Conservation (phyloP, 805 yeast species). For the Candida michaelii region DNA sequence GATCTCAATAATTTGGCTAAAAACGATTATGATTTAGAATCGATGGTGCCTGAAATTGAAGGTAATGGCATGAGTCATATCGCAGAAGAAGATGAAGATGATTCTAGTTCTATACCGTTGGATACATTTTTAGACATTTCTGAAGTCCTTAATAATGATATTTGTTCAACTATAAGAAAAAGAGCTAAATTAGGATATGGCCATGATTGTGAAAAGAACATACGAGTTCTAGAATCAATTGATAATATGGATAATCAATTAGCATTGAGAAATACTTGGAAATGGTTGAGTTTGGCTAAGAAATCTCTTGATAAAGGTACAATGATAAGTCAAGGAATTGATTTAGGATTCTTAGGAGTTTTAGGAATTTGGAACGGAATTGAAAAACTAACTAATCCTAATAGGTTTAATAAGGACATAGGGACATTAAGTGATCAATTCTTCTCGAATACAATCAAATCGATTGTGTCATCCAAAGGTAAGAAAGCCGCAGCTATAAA, state of each 20-base stretch:
- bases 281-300: constrained; percentile 79
- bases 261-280: constrained; percentile 75
- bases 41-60: constrained; percentile 7
- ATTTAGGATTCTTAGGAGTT: constrained; percentile 86
- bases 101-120: constrained; percentile 23
- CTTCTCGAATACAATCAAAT: constrained; percentile 50
- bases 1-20: constrained; percentile 9
- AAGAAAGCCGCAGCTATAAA: constrained; percentile 47
- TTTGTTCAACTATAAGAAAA: constrained; percentile 66
- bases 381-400: constrained; percentile 46
- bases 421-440: constrained; percentile 35
- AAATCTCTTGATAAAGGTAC: constrained; percentile 62
- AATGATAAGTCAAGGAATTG: constrained; percentile 68
- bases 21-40: constrained; percentile 10
- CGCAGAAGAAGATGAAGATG: constrained; percentile 21
- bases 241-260: constrained; percentile 52
- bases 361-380: constrained; percentile 85
- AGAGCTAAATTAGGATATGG: constrained; percentile 78
- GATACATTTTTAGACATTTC: constrained; percentile 30
- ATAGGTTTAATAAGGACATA: constrained; percentile 37
- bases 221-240: constrained; percentile 54
- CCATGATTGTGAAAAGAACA: constrained; percentile 62
- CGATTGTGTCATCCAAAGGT: constrained; percentile 51
- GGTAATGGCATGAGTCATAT: constrained; percentile 15
- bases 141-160: constrained; percentile 65